Evolutionary conservation across 352 stramenopile genomes (phyloP).

Genomic region (Phytophthora brassicae): DNA sequence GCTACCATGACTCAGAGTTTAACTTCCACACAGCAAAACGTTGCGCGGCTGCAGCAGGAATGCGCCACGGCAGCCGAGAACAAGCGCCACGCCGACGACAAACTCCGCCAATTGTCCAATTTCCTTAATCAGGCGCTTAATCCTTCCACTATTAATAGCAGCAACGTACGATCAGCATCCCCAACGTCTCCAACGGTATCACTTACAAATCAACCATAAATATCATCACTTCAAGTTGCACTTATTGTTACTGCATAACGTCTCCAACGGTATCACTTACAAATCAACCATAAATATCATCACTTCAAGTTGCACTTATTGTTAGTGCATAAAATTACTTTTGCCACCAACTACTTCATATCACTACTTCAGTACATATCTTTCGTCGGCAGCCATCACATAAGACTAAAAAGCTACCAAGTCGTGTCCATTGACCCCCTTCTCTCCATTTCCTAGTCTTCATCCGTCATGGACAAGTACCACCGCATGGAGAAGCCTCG

Average conservation of each 20-base stretch:
- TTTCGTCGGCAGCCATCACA: slow-evolving; percentile 35
- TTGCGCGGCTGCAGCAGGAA: slow-evolving; percentile 52
- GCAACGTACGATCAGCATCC: slow-evolving; percentile 8
- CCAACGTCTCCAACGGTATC: slow-evolving; percentile 22
- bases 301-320: slow-evolving; percentile 6
- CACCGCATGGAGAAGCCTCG: slow-evolving; percentile 69
- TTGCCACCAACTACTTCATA: slow-evolving; percentile 21
- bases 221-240: slow-evolving; percentile 11
- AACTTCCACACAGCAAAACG: slow-evolving; percentile 33
- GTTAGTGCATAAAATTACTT: background rate
- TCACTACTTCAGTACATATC: slow-evolving; percentile 37
- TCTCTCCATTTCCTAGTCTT: slow-evolving; percentile 5
- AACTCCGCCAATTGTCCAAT: slow-evolving; percentile 52
- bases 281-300: too few species aligned
- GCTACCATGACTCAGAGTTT: slow-evolving; percentile 42
- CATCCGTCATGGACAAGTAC: slow-evolving; percentile 79
- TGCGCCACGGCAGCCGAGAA: slow-evolving; percentile 43
- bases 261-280: too few species aligned
- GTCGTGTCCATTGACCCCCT: background rate
- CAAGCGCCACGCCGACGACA: slow-evolving; percentile 58
- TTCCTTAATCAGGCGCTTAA: slow-evolving; percentile 54
- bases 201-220: too few species aligned
- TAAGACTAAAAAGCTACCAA: background rate
- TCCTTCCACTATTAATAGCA: slow-evolving; percentile 6
- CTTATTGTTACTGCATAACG: background rate